Evolutionary conservation across 1,284 basidiomycete species (phyloP), one percentile per base, ranked within the genome.

Genomic region (Heterobasidion parviporum): DNA sequence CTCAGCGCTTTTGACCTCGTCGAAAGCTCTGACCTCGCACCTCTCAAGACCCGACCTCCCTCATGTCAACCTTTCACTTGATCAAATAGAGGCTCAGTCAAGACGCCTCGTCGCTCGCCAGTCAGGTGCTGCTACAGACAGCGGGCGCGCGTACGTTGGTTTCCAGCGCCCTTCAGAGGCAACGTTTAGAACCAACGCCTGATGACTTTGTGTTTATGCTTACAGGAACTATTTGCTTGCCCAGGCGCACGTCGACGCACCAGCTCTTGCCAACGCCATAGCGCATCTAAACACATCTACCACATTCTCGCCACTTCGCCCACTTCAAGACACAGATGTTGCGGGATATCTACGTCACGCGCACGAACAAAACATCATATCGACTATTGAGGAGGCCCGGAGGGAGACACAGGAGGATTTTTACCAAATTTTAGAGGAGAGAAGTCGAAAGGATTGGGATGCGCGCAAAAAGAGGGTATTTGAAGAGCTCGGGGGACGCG

Each of bases 341-440:
- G 82, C 87, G 38, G 90, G 91, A 36, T 95, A 90, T 68, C 80
- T 96, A 35, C 87, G 91, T 18, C 90, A 94, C 70, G 89, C 91
- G 6, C 93, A 96, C 65, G 94, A 98, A 70, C 94, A 96, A 69
- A 92, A 92, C 60, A 83, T 98, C 56, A 92, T 97, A 59, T 90
- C 91, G 4, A 92, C 92, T 2, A 95, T 98, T 57, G 94, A 97
- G 68, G 91, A 96, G 66, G 89, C 89, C 5, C 76, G 93, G 50
- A 82, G 86, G 58, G 86, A 92, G 62, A 96, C 94, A 0, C 85
- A 94, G 62, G 80, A 89, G 59, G 86, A 92, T 61, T 95, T 96
- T 63, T 92, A 94, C 65, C 79, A 81, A 38, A 82, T 85, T 44
- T 73, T 95, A 46, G 88, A 93, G 64, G 82, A 87, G 48, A 78